These are phyloP conservation scores for Cercospora sp. DNA, from an alignment of 2,329 filamentous ascomycete species.

Conservation along the genomic window DNA sequence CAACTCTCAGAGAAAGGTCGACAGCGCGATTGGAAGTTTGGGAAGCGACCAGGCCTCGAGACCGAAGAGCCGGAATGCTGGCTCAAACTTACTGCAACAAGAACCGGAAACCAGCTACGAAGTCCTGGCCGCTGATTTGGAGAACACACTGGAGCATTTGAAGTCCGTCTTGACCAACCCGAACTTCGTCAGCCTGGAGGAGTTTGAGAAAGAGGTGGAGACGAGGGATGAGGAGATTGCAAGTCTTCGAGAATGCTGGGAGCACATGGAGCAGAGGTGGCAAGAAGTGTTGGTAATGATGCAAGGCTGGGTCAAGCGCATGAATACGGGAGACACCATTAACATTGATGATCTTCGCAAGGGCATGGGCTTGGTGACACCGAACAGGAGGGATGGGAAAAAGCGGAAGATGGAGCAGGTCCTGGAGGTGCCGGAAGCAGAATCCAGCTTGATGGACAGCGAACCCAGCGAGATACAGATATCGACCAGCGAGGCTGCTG, in stretches of 20 bases:
- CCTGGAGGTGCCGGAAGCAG: slow-evolving; percentile 23
- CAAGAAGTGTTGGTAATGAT: slow-evolving; percentile 86
- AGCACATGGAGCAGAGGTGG: slow-evolving; percentile 91
- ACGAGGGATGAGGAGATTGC: slow-evolving; percentile 89
- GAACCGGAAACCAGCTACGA: slow-evolving; percentile 64
- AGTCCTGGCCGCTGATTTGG: slow-evolving; percentile 69
- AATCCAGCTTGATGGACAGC: slow-evolving; percentile 30
- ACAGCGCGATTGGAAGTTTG: slow-evolving; percentile 37
- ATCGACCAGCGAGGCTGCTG: slow-evolving; percentile 8
- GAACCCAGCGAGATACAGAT: slow-evolving; percentile 33
- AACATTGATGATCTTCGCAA: slow-evolving; percentile 62
- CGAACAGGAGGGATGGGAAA: slow-evolving; percentile 29
- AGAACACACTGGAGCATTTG: slow-evolving; percentile 76
- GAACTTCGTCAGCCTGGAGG: slow-evolving; percentile 92
- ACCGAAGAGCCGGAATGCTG: slow-evolving; percentile 22
- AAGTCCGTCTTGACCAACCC: slow-evolving; percentile 86
- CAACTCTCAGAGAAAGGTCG: slow-evolving; percentile 32
- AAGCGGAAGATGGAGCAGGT: slow-evolving; percentile 28
- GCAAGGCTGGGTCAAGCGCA: slow-evolving; percentile 84
- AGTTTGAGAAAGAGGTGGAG: slow-evolving; percentile 89
- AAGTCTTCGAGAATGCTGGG: slow-evolving; percentile 79
- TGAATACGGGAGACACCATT: slow-evolving; percentile 70
- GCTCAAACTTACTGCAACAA: slow-evolving; percentile 41
- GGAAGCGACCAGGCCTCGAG: slow-evolving; percentile 29
- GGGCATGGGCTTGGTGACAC: slow-evolving; percentile 57